Percentiles rank a stretch among this genome's conserved stretches.
Conservation (phyloP, 73 alveolate species). For the Blepharisma japonicum region DNA sequence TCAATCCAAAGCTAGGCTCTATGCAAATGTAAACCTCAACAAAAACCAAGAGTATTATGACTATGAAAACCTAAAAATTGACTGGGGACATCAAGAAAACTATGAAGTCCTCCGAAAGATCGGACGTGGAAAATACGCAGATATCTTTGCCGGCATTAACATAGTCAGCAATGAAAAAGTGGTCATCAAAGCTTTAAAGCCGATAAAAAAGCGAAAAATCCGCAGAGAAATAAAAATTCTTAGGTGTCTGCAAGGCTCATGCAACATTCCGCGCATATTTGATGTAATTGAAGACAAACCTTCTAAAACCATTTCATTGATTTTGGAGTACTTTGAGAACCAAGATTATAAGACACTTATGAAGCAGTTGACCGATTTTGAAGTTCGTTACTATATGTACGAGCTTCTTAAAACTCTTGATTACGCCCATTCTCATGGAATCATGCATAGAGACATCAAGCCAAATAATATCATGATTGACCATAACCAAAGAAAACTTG, state of each 20-base stretch:
- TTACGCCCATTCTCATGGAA: constrained; percentile 95
- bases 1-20: constrained; percentile 27
- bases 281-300: constrained; percentile 96
- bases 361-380: constrained; percentile 87
- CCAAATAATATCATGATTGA: constrained; percentile 96
- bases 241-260: constrained; percentile 89
- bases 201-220: constrained; percentile 92
- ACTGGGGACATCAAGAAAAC: constrained; percentile 83
- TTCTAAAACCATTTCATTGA: constrained; percentile 83
- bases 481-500: constrained; percentile 76
- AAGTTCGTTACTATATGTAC: constrained; percentile 85
- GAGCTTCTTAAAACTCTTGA: constrained; percentile 91
- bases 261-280: constrained; percentile 84
- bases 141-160: constrained; percentile 94
- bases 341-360: constrained; percentile 82
- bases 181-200: constrained; percentile 91
- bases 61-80: constrained; percentile 64
- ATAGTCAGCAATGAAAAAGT: constrained; percentile 67
- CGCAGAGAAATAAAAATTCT: constrained; percentile 93
- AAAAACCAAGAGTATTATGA: constrained; percentile 75
- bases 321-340: constrained; percentile 90
- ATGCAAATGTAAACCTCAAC: constrained; percentile 46
- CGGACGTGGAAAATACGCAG: constrained; percentile 97
- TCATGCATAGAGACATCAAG: constrained; percentile 96
- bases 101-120: constrained; percentile 89